Evolutionary conservation across 306 rosid genomes (phyloP).

Genomic region (Hippophae tibetana): DNA sequence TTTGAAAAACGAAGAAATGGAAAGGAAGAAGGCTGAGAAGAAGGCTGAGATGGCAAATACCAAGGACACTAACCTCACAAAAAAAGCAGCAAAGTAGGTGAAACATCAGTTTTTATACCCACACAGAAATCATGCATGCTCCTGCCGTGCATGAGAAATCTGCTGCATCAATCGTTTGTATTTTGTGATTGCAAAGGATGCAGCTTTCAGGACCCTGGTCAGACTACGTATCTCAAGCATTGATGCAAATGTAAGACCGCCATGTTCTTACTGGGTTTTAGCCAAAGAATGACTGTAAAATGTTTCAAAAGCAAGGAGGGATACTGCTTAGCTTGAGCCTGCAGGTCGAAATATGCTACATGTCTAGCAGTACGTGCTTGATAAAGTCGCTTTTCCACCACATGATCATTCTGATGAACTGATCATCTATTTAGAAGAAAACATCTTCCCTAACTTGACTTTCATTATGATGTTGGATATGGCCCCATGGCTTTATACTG

Average conservation of each 20-base stretch:
- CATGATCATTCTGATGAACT: too few relatives aligned
- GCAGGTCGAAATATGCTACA: too few relatives aligned
- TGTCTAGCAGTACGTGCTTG: too few relatives aligned
- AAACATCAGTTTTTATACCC: constrained; percentile 21
- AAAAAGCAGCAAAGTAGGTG: constrained; percentile 45
- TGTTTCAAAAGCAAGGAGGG: too few relatives aligned
- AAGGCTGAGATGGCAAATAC: constrained; percentile 94
- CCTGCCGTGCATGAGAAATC: background rate
- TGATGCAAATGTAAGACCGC: constrained; percentile 24
- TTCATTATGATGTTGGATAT: too few relatives aligned
- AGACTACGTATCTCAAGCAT: constrained; percentile 21
- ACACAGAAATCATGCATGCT: constrained; percentile 21
- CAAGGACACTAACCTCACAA: constrained; percentile 50
- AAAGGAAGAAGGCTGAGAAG: constrained; percentile 79
- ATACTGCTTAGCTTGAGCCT: too few relatives aligned
- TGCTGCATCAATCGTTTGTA: constrained; percentile 28
- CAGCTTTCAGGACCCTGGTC: constrained; percentile 28
- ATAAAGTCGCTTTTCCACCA: too few relatives aligned
- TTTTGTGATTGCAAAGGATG: constrained; percentile 6
- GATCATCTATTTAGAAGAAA: too few relatives aligned
- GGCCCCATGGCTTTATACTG: too few relatives aligned
- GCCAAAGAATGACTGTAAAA: background rate
- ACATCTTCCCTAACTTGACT: too few relatives aligned
- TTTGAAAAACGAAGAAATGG: constrained; percentile 77
- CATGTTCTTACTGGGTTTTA: constrained; percentile 3